Percentiles rank a stretch among this genome's conserved stretches.
Evolutionary conservation across 225 moss, liverwort and hornwort species (phyloP).

Genomic region (Ulota crispa): DNA sequence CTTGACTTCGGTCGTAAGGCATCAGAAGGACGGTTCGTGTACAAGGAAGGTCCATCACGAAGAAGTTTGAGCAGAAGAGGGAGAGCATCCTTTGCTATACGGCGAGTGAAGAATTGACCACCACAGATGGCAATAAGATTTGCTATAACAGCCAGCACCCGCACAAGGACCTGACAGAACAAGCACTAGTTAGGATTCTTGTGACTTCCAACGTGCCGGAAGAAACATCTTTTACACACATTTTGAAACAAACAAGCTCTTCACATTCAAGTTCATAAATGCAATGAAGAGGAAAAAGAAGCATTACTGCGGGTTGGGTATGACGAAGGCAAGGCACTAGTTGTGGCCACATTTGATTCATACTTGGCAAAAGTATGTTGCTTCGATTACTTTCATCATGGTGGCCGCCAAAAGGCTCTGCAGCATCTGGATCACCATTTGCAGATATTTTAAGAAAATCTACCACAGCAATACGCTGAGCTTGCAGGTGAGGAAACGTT

Average conservation of each 20-base stretch:
- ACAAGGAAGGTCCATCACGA: conserved; percentile 54
- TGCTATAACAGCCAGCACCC: conserved; percentile 62
- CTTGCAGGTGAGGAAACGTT: conserved; percentile 44
- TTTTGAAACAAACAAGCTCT: background rate
- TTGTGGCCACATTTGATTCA: conserved; percentile 93
- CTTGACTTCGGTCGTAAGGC: conserved; percentile 59
- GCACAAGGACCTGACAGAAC: conserved; percentile 63
- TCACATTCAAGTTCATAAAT: background rate
- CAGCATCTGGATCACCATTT: conserved; percentile 50
- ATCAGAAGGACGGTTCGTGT: conserved; percentile 45
- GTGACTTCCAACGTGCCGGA: background rate
- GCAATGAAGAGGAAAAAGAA: background rate
- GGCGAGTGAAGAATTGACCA: conserved; percentile 86
- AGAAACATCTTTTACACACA: background rate
- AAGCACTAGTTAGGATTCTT: conserved; percentile 1
- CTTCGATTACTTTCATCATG: conserved; percentile 50
- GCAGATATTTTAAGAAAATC: conserved; percentile 44
- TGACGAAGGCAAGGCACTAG: conserved; percentile 80
- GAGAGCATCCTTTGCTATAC: conserved; percentile 84
- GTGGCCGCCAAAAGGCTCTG: conserved; percentile 45
- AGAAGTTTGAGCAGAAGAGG: conserved; percentile 73
- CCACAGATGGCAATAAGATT: conserved; percentile 65
- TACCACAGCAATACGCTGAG: conserved; percentile 58
- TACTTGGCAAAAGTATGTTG: conserved; percentile 80
- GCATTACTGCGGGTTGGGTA: conserved; percentile 63